Conservation (phyloP, 805 yeast genomes). For the Torulaspora microellipsoides region DNA sequence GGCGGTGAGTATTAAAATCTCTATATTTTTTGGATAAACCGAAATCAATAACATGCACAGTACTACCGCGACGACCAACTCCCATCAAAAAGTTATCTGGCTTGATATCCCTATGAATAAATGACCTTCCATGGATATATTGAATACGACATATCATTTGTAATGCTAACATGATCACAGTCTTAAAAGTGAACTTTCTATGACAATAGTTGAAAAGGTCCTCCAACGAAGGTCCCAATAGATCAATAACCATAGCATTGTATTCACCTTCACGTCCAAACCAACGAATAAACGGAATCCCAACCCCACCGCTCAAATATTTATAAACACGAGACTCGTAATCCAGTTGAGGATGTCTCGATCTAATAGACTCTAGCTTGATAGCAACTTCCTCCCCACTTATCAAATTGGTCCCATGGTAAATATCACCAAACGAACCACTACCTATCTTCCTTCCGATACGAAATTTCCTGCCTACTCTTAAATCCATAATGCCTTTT, state of each 20-base stretch:
- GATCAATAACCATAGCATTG: conserved; percentile 94
- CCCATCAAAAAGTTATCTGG: conserved; percentile 84
- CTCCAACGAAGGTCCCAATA: conserved; percentile 91
- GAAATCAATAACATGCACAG: conserved; percentile 89
- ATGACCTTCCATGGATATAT: conserved; percentile 91
- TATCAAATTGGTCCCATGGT: conserved; percentile 85
- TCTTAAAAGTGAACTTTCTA: conserved; percentile 87
- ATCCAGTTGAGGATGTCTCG: conserved; percentile 95
- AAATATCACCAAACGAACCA: conserved; percentile 97
- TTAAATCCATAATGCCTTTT: conserved; percentile 50
- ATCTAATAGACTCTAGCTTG: conserved; percentile 81
- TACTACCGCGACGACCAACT: conserved; percentile 91
- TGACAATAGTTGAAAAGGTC: conserved; percentile 95
- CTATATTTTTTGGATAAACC: conserved; percentile 92
- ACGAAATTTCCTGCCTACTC: conserved; percentile 91
- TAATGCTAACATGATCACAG: conserved; percentile 88
- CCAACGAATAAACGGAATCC: conserved; percentile 96
- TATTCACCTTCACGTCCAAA: conserved; percentile 95
- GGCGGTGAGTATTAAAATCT: conserved; percentile 90
- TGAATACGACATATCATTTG: conserved; percentile 92
- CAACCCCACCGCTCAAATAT: conserved; percentile 92
- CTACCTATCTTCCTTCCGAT: conserved; percentile 94
- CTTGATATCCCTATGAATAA: conserved; percentile 79
- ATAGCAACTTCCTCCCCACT: conserved; percentile 98
- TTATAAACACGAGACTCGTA: conserved; percentile 96